Conservation (phyloP, 441 rosid species). For the Capsella rubella region DNA sequence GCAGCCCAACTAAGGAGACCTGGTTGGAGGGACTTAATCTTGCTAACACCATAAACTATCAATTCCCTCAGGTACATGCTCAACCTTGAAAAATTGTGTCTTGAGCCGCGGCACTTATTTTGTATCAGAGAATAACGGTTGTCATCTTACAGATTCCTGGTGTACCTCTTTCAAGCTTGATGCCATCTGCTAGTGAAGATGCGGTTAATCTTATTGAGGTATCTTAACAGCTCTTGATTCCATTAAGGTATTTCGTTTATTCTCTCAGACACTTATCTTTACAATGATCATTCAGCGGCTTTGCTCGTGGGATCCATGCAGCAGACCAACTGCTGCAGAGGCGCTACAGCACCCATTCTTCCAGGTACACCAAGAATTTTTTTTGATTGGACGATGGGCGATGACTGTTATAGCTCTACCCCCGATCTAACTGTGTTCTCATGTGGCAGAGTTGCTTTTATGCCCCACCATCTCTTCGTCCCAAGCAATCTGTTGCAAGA, state of each 20-base stretch:
- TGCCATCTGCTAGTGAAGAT: slow-evolving; percentile 82
- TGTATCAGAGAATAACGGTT: slow-evolving; percentile 9
- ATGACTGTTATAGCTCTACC: background rate
- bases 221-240: slow-evolving; percentile 1
- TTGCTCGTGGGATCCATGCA: slow-evolving; percentile 93
- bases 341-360: slow-evolving; percentile 94
- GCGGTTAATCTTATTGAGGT: slow-evolving; percentile 78
- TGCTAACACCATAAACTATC: slow-evolving; percentile 78
- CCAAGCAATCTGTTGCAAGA: slow-evolving; percentile 54
- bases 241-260: background rate
- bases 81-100: background rate
- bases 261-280: slow-evolving; percentile 12
- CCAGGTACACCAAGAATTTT: slow-evolving; percentile 56
- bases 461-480: slow-evolving; percentile 89
- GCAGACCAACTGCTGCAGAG: slow-evolving; percentile 90
- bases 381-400: background rate
- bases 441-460: slow-evolving; percentile 79
- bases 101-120: background rate
- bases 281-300: slow-evolving; percentile 57
- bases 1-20: slow-evolving; percentile 76
- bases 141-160: slow-evolving; percentile 65
- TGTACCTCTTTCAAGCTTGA: slow-evolving; percentile 61
- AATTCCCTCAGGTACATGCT: slow-evolving; percentile 66
- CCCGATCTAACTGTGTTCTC: slow-evolving; percentile 10
- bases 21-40: slow-evolving; percentile 93